Percentiles rank a stretch among this genome's conserved stretches.
Conservation (phyloP, 768 basidiomycete genomes). For the Naganishia randhawae region DNA sequence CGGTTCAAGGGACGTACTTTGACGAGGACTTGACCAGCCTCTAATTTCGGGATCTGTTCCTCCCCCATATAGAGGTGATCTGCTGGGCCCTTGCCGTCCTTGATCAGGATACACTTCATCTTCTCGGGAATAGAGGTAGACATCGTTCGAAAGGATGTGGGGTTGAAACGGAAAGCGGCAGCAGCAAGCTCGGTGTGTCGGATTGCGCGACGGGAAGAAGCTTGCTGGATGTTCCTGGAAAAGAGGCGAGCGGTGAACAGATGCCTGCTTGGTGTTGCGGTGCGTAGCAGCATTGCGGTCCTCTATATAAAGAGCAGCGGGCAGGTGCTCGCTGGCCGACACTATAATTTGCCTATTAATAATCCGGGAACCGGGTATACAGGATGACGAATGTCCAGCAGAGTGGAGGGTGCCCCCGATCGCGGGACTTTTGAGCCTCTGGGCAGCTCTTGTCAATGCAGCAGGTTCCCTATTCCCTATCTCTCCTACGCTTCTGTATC, state of each 20-base stretch:
- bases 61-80: conserved; percentile 78
- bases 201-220: not conserved
- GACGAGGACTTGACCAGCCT: conserved; percentile 66
- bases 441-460: not conserved
- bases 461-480: not conserved
- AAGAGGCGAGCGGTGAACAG: not conserved
- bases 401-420: not conserved
- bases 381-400: conserved; percentile 1
- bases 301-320: not conserved
- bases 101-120: conserved; percentile 78
- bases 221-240: not conserved
- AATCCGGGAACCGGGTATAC: conserved; percentile 11
- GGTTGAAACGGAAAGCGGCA: not conserved
- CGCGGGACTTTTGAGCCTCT: not conserved
- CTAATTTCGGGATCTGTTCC: conserved; percentile 60
- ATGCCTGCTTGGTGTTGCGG: not conserved
- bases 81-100: conserved; percentile 67
- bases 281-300: not conserved
- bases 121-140: conserved; percentile 22
- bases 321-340: too few species aligned
- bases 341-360: conserved; percentile 1
- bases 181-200: not conserved
- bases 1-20: conserved; percentile 56
- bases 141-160: not conserved
- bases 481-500: not conserved